phyloP scores from a whole-genome alignment of 345 rosid genomes.

The Anacardium occidentale region DNA sequence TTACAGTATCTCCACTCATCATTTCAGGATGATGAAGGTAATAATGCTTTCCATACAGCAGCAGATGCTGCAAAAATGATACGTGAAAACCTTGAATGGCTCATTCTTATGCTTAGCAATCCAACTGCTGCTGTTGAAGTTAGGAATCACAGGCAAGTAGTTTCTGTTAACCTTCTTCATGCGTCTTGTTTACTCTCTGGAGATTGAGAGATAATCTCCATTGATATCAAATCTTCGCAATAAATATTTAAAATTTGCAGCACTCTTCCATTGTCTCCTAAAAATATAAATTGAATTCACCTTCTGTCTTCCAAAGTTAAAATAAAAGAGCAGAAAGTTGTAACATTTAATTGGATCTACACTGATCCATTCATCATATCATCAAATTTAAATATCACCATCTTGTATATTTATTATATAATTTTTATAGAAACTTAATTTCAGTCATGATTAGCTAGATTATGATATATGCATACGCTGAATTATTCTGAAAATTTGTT shows the following conservation, averaged over 20 bases:
- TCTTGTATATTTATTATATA: no score
- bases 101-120: constrained; percentile 76
- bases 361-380: no score
- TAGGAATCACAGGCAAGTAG: constrained; percentile 84
- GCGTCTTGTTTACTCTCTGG: constrained; percentile 2
- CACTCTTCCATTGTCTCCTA: neutral
- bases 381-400: no score
- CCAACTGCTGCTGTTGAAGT: constrained; percentile 81
- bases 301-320: neutral
- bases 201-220: neutral
- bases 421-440: constrained; percentile 4
- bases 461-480: neutral
- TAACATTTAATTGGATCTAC: no score
- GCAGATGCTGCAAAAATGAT: constrained; percentile 96
- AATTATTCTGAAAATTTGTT: neutral
- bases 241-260: neutral
- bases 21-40: constrained; percentile 93
- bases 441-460: neutral
- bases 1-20: constrained; percentile 22
- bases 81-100: constrained; percentile 97
- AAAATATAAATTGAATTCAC: neutral
- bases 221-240: neutral
- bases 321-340: no score
- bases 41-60: constrained; percentile 95
- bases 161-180: neutral